phyloP scores from a whole-genome alignment of 1,284 basidiomycete species.

The Bondarzewia mesenterica region DNA sequence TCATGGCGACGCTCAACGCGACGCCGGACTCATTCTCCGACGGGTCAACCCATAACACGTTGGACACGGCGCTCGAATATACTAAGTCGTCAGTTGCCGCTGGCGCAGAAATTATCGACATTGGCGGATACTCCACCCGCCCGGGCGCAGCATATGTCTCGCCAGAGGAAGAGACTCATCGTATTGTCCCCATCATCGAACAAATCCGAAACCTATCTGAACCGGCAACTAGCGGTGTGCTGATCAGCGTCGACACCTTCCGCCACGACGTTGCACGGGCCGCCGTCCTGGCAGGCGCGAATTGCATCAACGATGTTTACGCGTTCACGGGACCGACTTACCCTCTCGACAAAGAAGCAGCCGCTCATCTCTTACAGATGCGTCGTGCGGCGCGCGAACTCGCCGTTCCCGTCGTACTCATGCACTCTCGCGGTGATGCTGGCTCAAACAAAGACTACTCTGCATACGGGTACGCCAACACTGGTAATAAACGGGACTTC shows the following conservation, averaged over 20 bases:
- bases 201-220: slow-evolving; percentile 26
- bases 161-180: slow-evolving; percentile 63
- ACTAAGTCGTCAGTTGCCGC: slow-evolving; percentile 33
- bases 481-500: slow-evolving; percentile 16
- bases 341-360: slow-evolving; percentile 27
- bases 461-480: slow-evolving; percentile 46
- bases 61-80: slow-evolving; percentile 45
- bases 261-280: slow-evolving; percentile 74
- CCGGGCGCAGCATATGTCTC: slow-evolving; percentile 69
- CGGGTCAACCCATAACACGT: slow-evolving; percentile 53
- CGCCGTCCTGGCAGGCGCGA: slow-evolving; percentile 79
- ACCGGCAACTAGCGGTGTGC: slow-evolving; percentile 25
- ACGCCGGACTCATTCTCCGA: slow-evolving; percentile 99
- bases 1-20: slow-evolving; percentile 94
- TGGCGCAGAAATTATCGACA: slow-evolving; percentile 79
- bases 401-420: slow-evolving; percentile 73
- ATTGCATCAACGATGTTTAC: slow-evolving; percentile 92
- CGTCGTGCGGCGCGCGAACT: slow-evolving; percentile 55
- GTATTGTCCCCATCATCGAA: slow-evolving; percentile 69
- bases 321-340: slow-evolving; percentile 68
- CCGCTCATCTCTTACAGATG: slow-evolving; percentile 48
- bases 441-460: slow-evolving; percentile 66
- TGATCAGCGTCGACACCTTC: slow-evolving; percentile 92
- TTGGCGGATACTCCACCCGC: slow-evolving; percentile 92
- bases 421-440: slow-evolving; percentile 89